Evolutionary conservation across 768 basidiomycete genomes (phyloP), one percentile per base, ranked within the genome.

Genomic region (Dacryopinax spathularia): DNA sequence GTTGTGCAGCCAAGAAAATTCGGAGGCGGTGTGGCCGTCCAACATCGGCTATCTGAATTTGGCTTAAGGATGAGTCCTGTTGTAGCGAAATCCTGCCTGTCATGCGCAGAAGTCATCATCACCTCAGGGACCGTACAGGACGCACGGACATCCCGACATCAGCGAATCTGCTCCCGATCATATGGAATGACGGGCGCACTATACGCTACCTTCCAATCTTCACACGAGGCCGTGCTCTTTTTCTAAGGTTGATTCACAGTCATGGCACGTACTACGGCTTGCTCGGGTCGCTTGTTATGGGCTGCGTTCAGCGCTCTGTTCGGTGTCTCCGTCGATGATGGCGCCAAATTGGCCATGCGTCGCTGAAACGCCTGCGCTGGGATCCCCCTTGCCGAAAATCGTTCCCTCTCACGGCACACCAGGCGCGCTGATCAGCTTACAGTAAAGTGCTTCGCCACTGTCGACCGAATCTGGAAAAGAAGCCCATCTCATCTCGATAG

Each of bases 301-400:
- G 31, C 48, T 56, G 48, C 48, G 48, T 56, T 22, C 48, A 56
- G 48, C 48, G 48, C 48, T 56, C 48, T 27, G 25, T 10, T 56
- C 48, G 25, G 13, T 31, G 25, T 56, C 25, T 56, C 48, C 48
- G 48, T 56, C 31, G 48, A 56, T 56, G 48, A 56, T 56, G 48
- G 22, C 10, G 25, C 48, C 31, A 29, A 56, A 5, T 6, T 20
- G 6, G 7, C 25, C 48, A 56, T 56, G 48, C 29, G 48, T 20
- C 29, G 48, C 29, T 56, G 48, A 56, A 56, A 56, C 48, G 31
- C 20, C 48, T 56, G 25, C 31, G 48, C 48, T 56, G 48, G 9
- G 48, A 56, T 29, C 48, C 48, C 43, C 48, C 48, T 56, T 56
- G 48, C 48, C 48, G 48, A 56, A n/a, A n/a, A n/a, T n/a, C n/a